These are phyloP conservation scores for Talaromyces trachyspermus DNA, from an alignment of 495 filamentous ascomycete species.

Conservation along the genomic window DNA sequence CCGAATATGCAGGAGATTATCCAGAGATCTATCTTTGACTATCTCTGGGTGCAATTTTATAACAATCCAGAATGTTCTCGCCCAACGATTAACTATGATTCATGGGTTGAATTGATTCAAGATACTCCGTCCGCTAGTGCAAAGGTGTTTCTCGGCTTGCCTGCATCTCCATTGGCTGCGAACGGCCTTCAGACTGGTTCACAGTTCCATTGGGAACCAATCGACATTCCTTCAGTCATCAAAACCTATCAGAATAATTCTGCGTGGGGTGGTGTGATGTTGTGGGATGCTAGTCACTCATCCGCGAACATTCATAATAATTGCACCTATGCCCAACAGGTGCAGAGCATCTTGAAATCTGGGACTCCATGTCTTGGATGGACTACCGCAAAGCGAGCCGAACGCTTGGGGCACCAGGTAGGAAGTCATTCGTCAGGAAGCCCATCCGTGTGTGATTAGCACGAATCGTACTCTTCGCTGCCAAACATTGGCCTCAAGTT, in stretches of 20 bases:
- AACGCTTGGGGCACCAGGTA: too few relatives aligned
- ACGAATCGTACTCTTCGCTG: too few relatives aligned
- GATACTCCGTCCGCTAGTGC: constrained; percentile 28
- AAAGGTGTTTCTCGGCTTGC: constrained; percentile 45
- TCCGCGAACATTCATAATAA: constrained; percentile 32
- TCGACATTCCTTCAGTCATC: constrained; percentile 27
- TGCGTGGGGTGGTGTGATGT: constrained; percentile 47
- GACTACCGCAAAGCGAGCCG: too few relatives aligned
- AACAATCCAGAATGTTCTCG: constrained; percentile 27
- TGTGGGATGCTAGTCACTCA: constrained; percentile 45
- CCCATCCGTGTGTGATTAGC: too few relatives aligned
- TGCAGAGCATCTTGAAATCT: constrained; percentile 24
- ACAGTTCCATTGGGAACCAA: constrained; percentile 37
- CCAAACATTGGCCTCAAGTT: too few relatives aligned
- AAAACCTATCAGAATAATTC: constrained; percentile 20
- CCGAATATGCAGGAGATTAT: constrained; percentile 38
- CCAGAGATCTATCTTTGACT: constrained; percentile 21
- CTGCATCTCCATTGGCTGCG: constrained; percentile 19
- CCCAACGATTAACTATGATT: constrained; percentile 27
- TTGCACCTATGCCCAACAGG: constrained; percentile 37
- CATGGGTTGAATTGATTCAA: constrained; percentile 37
- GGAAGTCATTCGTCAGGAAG: too few relatives aligned
- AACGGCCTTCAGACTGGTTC: constrained; percentile 22
- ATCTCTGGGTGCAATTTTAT: constrained; percentile 39
- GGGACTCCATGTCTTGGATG: too few relatives aligned